Percentiles rank a stretch among this genome's conserved stretches.
phyloP scores from a whole-genome alignment of 75 land plant species.

The Picea sitchensis region DNA sequence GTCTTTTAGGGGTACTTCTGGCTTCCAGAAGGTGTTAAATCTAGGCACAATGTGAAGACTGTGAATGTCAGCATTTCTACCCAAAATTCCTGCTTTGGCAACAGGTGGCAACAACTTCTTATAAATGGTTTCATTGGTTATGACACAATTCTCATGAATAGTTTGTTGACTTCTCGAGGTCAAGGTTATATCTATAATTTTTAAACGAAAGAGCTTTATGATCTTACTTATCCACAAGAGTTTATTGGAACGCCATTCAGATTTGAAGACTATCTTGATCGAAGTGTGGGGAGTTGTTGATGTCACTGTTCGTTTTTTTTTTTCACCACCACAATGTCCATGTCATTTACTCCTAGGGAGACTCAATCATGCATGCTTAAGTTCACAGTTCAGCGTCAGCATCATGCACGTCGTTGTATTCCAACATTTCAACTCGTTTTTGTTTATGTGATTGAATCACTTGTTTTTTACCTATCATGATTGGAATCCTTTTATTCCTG shows the following conservation, averaged over 20 bases:
- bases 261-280: constrained; percentile 80
- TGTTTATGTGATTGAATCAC: constrained; percentile 94
- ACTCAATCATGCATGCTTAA: constrained; percentile 99
- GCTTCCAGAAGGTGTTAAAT: constrained; percentile 83
- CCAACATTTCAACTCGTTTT: constrained; percentile 98
- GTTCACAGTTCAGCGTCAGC: constrained; percentile 99
- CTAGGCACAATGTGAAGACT: constrained; percentile 69
- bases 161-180: constrained; percentile 72
- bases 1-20: constrained; percentile 14
- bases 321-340: constrained; percentile 99
- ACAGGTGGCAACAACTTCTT: constrained; percentile 90
- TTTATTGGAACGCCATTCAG: too few species aligned
- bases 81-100: constrained; percentile 87
- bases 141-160: constrained; percentile 96
- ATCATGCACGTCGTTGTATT: constrained; percentile 95
- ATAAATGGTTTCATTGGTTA: constrained; percentile 93
- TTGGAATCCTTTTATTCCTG: constrained; percentile 92
- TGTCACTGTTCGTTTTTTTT: constrained; percentile 92
- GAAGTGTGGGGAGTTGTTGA: constrained; percentile 93
- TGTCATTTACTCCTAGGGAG: constrained; percentile 94
- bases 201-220: neutral
- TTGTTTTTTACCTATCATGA: constrained; percentile 99
- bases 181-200: constrained; percentile 40
- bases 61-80: constrained; percentile 87
- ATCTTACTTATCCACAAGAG: neutral